Evolutionary conservation across 129 eudicot species (phyloP).

Genomic region (Mikania micrantha): DNA sequence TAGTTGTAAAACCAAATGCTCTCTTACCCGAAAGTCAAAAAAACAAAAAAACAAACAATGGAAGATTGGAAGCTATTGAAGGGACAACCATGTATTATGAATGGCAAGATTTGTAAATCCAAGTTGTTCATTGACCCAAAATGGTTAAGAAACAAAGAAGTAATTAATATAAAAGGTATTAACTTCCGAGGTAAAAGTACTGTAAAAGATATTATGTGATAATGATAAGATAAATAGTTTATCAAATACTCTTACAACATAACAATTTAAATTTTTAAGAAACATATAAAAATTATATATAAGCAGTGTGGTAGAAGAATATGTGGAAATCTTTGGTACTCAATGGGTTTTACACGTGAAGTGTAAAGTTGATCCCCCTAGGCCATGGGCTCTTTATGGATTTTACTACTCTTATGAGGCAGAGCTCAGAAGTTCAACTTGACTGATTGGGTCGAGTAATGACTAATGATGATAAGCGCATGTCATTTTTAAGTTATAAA

Average conservation of each 20-base stretch:
- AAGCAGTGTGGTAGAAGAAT: background rate
- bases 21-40: background rate
- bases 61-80: background rate
- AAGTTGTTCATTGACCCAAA: background rate
- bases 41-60: background rate
- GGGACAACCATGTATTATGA: background rate
- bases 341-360: background rate
- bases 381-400: background rate
- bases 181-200: background rate
- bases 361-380: background rate
- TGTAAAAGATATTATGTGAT: background rate
- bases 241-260: background rate
- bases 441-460: background rate
- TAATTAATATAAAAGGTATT: background rate
- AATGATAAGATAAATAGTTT: background rate
- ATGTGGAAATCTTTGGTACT: background rate
- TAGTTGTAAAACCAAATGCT: background rate
- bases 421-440: background rate
- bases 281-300: background rate
- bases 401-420: background rate
- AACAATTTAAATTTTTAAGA: background rate
- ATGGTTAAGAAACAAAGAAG: background rate
- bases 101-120: background rate
- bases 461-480: background rate
- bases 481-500: background rate